A percentile compares a stretch with the other conserved stretches of the same genome.
Conservation (phyloP, 805 yeast species). For the Candida dajiaensis region DNA sequence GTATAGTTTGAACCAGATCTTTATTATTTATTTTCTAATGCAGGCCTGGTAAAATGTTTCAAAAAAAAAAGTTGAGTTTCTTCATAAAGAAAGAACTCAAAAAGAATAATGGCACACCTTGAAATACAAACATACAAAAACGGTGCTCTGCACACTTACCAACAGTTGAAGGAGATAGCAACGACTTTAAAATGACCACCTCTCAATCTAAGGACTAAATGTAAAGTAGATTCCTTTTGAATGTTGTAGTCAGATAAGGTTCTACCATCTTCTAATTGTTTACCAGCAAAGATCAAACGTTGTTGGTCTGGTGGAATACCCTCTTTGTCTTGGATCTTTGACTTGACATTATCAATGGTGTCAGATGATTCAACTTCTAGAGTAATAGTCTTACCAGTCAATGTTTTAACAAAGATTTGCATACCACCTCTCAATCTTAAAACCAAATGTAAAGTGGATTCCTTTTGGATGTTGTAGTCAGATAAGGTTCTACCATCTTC, state of each 20-base stretch:
- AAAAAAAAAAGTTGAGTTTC: neutral
- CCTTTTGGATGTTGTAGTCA: constrained; percentile 93
- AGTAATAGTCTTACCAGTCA: constrained; percentile 96
- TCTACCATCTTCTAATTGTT: constrained; percentile 93
- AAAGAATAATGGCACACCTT: neutral
- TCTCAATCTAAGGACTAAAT: constrained; percentile 80
- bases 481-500: constrained; percentile 93
- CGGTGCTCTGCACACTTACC: neutral
- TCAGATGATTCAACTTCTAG: constrained; percentile 96
- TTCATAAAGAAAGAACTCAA: neutral
- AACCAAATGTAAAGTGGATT: constrained; percentile 78
- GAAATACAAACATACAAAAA: neutral
- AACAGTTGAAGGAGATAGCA: neutral
- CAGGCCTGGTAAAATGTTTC: neutral
- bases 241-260: constrained; percentile 91
- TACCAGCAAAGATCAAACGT: constrained; percentile 94
- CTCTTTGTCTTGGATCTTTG: constrained; percentile 97
- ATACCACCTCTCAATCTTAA: constrained; percentile 83
- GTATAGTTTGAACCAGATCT: neutral
- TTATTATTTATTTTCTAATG: neutral
- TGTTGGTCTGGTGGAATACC: constrained; percentile 99
- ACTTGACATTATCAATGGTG: constrained; percentile 90
- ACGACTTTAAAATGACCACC: constrained; percentile 42
- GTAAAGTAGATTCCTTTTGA: constrained; percentile 87
- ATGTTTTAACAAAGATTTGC: constrained; percentile 95